Evolutionary conservation across 164 flowering plant species (phyloP), one percentile per base, ranked within the genome.

Genomic region (Liquidambar formosana): DNA sequence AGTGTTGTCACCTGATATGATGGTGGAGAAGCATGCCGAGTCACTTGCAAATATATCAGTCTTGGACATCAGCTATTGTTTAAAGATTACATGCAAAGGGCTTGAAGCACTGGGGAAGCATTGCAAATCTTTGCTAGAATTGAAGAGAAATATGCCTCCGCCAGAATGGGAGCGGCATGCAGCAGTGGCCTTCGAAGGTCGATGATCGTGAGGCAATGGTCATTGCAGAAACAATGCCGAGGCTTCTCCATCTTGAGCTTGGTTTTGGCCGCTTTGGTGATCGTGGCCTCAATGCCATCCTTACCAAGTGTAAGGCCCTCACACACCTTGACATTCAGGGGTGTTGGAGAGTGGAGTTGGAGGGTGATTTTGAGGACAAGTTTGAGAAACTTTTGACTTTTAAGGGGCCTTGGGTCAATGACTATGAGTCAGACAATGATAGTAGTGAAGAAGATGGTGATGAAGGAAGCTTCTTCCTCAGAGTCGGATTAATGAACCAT

Each of bases 1-100:
- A 69, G 80, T 26, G 63, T 47, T 12, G 75, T 77, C 43, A 69
- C 77, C 77, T 1, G 80, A 80, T 65, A 59, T 33, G 41, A 70
- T 73, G 66, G 71, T 77, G 41, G 49, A 53, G 67, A 72, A 49
- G 63, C 71, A 72, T 19, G 78, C 65, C 0, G 46, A 43, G 18
- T 72, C 72, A 8, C 70, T 80, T 5, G 22, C 71, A 23, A 72
- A 22, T 10, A 14, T 80, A 26, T 75, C 73, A 28, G 44, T 57
- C 64, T 68, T 80, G 72, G 79, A 80, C 57, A 66, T 80, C 15
- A 80, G 83, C 61, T 22, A 75, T 61, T 80, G 83, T 49, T 51
- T 69, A 53, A 67, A 72, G 23, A 72, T 80, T 51, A 70, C 76
- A 15, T 46, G 54, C 63, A 66, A 67, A 53, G 80, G 83, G 26